A percentile compares a stretch with the other conserved stretches of the same genome.
Evolutionary conservation across 306 rosid species (phyloP).

Genomic region (Vigna reflexopilosa): DNA sequence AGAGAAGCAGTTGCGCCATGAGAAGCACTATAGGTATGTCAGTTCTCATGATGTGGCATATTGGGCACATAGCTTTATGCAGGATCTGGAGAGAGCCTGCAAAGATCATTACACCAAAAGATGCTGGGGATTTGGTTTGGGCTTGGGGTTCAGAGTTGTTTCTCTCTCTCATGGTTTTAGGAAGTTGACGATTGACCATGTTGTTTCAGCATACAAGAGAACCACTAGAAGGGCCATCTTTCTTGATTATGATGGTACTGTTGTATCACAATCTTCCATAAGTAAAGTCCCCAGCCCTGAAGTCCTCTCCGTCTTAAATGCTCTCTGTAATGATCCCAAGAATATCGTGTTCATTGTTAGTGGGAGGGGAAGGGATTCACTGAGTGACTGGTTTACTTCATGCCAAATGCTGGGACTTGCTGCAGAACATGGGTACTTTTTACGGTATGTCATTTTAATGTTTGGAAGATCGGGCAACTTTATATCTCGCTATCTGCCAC

Average conservation of each 20-base stretch:
- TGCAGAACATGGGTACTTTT: constrained; percentile 88
- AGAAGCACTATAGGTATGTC: constrained; percentile 79
- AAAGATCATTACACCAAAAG: constrained; percentile 74
- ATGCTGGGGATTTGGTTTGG: constrained; percentile 85
- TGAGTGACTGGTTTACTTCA: constrained; percentile 76
- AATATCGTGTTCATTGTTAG: constrained; percentile 85
- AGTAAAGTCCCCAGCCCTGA: constrained; percentile 68
- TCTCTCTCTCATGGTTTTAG: constrained; percentile 71
- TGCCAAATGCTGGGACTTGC: constrained; percentile 81
- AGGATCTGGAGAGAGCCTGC: constrained; percentile 89
- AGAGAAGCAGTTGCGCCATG: constrained; percentile 80
- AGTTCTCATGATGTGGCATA: constrained; percentile 87
- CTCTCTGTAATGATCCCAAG: constrained; percentile 73
- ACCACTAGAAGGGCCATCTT: constrained; percentile 77
- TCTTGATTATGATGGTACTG: constrained; percentile 91
- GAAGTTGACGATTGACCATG: constrained; percentile 70
- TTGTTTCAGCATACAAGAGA: constrained; percentile 72
- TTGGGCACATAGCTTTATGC: constrained; percentile 86
- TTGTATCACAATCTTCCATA: constrained; percentile 71
- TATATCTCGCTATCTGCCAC: neutral
- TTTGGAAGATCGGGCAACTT: neutral
- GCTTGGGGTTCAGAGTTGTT: constrained; percentile 80
- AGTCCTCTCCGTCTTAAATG: constrained; percentile 66
- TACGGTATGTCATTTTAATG: constrained; percentile 61
- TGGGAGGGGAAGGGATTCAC: constrained; percentile 74